Evolutionary conservation across 1,284 basidiomycete species (phyloP).

Genomic region (Salmacisia buchloeana): DNA sequence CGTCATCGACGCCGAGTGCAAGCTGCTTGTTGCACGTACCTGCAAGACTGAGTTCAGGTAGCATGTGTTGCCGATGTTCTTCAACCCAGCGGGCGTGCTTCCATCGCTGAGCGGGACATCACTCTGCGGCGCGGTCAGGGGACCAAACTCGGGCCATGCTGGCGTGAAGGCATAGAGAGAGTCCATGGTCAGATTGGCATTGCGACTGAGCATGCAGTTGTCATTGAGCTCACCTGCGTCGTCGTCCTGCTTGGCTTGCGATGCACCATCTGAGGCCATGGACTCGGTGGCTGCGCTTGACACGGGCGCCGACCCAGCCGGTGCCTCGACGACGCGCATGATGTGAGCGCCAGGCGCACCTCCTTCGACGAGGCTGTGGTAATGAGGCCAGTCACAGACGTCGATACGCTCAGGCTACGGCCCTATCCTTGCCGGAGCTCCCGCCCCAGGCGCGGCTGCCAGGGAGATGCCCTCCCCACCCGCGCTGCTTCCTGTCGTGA

Average conservation of each 20-base stretch:
- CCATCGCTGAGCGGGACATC: not conserved
- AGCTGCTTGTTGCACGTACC: constrained; percentile 71
- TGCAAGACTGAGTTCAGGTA: constrained; percentile 76
- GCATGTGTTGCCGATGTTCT: constrained; percentile 88
- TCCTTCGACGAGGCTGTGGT: too few relatives aligned
- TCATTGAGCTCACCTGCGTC: not conserved
- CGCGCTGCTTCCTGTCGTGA: too few relatives aligned
- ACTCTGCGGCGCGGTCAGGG: too few relatives aligned
- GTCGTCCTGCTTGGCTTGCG: not conserved
- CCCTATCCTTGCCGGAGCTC: too few relatives aligned
- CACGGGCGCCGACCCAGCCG: not conserved
- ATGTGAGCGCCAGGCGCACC: too few relatives aligned
- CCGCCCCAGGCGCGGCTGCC: too few relatives aligned
- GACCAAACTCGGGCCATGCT: not conserved
- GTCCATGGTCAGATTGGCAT: too few relatives aligned
- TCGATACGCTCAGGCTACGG: too few relatives aligned
- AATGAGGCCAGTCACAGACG: too few relatives aligned
- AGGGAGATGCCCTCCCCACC: too few relatives aligned
- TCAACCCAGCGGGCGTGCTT: constrained; percentile 66
- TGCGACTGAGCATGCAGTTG: not conserved
- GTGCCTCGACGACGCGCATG: not conserved
- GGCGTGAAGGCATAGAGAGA: too few relatives aligned
- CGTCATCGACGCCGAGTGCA: constrained; percentile 67
- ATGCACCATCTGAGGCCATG: not conserved
- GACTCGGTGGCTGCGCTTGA: too few relatives aligned